phyloP scores from a whole-genome alignment of 192 early-diverging fungal genomes.

The Thamnidium elegans region DNA sequence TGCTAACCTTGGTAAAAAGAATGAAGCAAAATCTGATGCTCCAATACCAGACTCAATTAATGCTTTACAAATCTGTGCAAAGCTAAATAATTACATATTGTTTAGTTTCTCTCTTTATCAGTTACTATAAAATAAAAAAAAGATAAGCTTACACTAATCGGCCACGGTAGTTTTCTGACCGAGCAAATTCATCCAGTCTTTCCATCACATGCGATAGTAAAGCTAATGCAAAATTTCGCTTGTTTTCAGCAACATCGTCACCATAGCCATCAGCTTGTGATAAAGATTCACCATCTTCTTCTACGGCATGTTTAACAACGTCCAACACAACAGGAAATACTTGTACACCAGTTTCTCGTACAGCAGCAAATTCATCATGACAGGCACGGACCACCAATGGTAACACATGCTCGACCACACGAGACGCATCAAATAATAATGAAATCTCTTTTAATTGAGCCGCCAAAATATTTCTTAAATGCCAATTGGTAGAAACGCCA shows the following conservation, averaged over 20 bases:
- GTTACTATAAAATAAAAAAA: no score
- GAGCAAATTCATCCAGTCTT: conserved; percentile 35
- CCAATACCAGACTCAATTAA: conserved; percentile 60
- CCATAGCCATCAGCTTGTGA: conserved; percentile 19
- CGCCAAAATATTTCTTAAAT: conserved; percentile 65
- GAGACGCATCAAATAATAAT: conserved; percentile 52
- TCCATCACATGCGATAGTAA: conserved; percentile 35
- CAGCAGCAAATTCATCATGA: conserved; percentile 48
- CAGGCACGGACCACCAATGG: conserved; percentile 59
- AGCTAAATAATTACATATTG: no score
- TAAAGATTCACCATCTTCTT: conserved; percentile 26
- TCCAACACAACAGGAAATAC: conserved; percentile 36
- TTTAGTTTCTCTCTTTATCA: no score
- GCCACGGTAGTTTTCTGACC: conserved; percentile 49
- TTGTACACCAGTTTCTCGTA: conserved; percentile 48
- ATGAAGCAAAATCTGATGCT: conserved; percentile 58
- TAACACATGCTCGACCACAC: conserved; percentile 61
- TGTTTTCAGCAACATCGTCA: conserved; percentile 18
- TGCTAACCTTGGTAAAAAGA: conserved; percentile 61
- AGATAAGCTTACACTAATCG: conserved; percentile 51
- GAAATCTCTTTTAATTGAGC: conserved; percentile 63
- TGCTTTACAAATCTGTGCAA: conserved; percentile 66
- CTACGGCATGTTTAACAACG: conserved; percentile 32
- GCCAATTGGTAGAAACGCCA: conserved; percentile 68
- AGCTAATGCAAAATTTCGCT: conserved; percentile 18